Conservation (phyloP, 129 eudicot species). For the Helichrysum umbraculigerum region DNA sequence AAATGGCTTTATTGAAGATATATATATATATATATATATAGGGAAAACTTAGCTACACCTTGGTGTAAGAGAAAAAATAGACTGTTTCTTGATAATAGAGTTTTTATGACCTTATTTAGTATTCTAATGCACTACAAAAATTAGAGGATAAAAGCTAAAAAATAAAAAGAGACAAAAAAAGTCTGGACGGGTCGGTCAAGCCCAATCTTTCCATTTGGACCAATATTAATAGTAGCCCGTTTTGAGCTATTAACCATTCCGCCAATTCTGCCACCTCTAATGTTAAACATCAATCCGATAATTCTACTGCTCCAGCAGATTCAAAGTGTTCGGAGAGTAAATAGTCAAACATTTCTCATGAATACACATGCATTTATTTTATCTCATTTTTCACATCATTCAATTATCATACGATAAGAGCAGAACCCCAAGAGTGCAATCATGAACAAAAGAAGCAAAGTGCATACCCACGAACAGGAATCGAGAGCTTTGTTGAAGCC, state of each 20-base stretch:
- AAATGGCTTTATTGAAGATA: background rate
- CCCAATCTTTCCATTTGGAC: background rate
- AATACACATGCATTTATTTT: background rate
- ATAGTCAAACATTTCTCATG: background rate
- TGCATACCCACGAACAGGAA: slow-evolving; percentile 91
- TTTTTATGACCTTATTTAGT: background rate
- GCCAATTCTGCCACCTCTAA: background rate
- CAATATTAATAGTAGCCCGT: background rate
- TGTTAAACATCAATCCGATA: too few relatives aligned
- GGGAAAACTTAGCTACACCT: too few relatives aligned
- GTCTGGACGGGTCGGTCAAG: background rate
- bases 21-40: too few relatives aligned
- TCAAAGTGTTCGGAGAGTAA: too few relatives aligned
- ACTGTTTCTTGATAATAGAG: too few relatives aligned
- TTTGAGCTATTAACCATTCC: background rate
- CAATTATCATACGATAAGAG: background rate
- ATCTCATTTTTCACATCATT: background rate
- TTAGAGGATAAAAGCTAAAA: background rate
- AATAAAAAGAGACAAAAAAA: background rate
- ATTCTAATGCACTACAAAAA: background rate
- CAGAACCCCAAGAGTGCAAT: background rate
- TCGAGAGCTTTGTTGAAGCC: slow-evolving; percentile 62
- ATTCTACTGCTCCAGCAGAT: too few relatives aligned
- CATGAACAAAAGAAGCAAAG: slow-evolving; percentile 14
- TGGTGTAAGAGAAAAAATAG: too few relatives aligned